phyloP scores from a whole-genome alignment of 164 flowering plant genomes.

The Euptelea pleiosperma region DNA sequence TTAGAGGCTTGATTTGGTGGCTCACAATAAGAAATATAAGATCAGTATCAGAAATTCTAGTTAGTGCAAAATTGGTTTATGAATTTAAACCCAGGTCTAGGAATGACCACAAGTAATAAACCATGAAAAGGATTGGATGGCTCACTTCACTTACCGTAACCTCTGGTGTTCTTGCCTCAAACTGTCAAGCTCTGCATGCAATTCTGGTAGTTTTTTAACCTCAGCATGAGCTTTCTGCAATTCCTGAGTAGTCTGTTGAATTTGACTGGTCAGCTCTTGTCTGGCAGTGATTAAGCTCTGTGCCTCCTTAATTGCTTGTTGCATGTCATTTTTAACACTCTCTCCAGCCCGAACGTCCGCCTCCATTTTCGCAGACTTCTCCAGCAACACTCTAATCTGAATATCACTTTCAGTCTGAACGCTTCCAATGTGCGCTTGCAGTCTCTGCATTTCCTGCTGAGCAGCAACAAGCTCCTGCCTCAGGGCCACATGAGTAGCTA shows the following conservation, averaged over 20 bases:
- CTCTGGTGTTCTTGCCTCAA: constrained; percentile 65
- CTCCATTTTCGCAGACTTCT: constrained; percentile 72
- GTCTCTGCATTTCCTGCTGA: constrained; percentile 51
- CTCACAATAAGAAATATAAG: background rate
- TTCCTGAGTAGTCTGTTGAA: constrained; percentile 49
- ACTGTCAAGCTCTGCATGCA: constrained; percentile 59
- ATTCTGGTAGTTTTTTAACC: constrained; percentile 44
- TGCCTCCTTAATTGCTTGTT: constrained; percentile 70
- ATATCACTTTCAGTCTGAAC: constrained; percentile 76
- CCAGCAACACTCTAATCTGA: constrained; percentile 61
- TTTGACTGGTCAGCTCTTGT: constrained; percentile 48
- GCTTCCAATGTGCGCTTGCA: constrained; percentile 62
- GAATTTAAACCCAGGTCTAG: background rate
- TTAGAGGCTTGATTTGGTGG: too few species aligned
- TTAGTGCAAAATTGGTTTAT: background rate
- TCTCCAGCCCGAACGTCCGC: constrained; percentile 58
- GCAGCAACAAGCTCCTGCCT: constrained; percentile 57
- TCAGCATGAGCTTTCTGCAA: constrained; percentile 51
- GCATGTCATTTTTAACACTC: constrained; percentile 54
- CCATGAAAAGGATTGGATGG: background rate
- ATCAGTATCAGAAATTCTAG: background rate
- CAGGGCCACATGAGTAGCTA: constrained; percentile 46
- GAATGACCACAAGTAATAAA: background rate
- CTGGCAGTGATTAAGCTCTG: constrained; percentile 42
- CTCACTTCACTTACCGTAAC: constrained; percentile 67